Base-by-base conservation (phyloP, 768 basidiomycete species). In the Lentinula detonsa region DNA sequence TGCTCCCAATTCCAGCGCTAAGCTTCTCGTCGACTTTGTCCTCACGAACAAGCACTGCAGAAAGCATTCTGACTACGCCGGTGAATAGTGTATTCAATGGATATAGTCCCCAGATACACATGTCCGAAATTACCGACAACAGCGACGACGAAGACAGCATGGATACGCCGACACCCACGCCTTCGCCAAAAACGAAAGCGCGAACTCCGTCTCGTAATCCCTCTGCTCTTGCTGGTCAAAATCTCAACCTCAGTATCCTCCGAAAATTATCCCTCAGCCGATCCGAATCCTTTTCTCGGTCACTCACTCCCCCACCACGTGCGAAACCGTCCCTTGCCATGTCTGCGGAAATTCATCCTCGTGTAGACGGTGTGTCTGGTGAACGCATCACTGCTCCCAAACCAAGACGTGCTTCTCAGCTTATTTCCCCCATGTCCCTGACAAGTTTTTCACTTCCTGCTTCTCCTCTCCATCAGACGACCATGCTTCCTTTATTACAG, bases 111-210 rank as follows among this genome's bases (percentile, higher is more conserved):
- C 45, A 23, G 18, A 46, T 46, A 21, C 45, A 46, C 21, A 18
- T 46, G 45, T 23, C 45, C 5, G 18, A 37, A 37, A 39, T 54
- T 13, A 13, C 16, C 37, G 53, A 37, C 34, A 35, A 54, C 18
- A 54, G 34, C 1, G 53, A 54, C 34, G 37, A 54, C 8, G 42
- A 57, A 6, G 56, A 57, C 23, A 35, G 45, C 9, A 4, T 39
- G 37, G 54, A 56, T 56, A 56, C 40, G 4, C 37, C 54, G 21
- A 57, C 56, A 23, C 56, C 56, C 7, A 57, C 56, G 16, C 56
- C 56, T 28, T 57, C 56, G 42, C 56, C 56, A 15, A 57, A 57
- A 18, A 23, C 28, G 13, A 43, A 28, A 57, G 56, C 56, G 23
- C 31, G 56, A 57, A 23, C 18, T 40, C 54, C 21, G 35, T 4